Percentiles rank a stretch among this genome's conserved stretches.
These are phyloP conservation scores for Corchorus olitorius DNA, from an alignment of 345 rosid genomes.

Conservation along the genomic window DNA sequence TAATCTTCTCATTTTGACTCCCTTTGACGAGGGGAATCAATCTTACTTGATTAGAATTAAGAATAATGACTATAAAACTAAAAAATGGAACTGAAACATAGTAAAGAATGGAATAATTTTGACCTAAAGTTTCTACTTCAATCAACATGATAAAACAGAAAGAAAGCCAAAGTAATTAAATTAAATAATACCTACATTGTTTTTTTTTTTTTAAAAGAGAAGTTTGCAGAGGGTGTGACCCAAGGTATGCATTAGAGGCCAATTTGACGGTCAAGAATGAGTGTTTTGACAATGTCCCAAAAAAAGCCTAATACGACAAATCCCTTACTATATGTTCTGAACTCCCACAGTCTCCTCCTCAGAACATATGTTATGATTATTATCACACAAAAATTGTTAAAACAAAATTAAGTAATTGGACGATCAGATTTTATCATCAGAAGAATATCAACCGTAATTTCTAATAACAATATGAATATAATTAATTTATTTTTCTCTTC, in stretches of 20 bases:
- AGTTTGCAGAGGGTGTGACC: not conserved
- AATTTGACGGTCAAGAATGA: constrained; percentile 26
- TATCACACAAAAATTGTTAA: constrained; percentile 4
- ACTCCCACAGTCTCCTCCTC: constrained; percentile 26
- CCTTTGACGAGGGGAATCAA: not conserved
- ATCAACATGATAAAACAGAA: not conserved
- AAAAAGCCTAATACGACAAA: constrained; percentile 32
- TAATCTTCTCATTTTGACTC: not conserved
- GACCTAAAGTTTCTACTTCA: not conserved
- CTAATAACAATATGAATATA: not conserved
- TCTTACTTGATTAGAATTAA: not conserved
- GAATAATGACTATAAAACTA: not conserved
- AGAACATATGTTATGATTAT: not conserved
- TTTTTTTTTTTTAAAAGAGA: not conserved
- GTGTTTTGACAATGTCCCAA: constrained; percentile 8
- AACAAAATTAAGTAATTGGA: constrained; percentile 19
- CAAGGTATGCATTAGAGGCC: constrained; percentile 13
- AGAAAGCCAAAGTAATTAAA: not conserved
- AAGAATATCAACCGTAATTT: constrained; percentile 19
- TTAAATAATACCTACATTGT: too few species aligned
- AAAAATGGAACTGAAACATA: not conserved
- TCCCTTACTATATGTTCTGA: constrained; percentile 20
- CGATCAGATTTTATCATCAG: constrained; percentile 15
- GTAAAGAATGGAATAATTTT: not conserved
- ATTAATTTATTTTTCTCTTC: not conserved